These are phyloP conservation scores for Penicillium sp. DNA, from an alignment of 2,329 filamentous ascomycete genomes.

Conservation along the genomic window DNA sequence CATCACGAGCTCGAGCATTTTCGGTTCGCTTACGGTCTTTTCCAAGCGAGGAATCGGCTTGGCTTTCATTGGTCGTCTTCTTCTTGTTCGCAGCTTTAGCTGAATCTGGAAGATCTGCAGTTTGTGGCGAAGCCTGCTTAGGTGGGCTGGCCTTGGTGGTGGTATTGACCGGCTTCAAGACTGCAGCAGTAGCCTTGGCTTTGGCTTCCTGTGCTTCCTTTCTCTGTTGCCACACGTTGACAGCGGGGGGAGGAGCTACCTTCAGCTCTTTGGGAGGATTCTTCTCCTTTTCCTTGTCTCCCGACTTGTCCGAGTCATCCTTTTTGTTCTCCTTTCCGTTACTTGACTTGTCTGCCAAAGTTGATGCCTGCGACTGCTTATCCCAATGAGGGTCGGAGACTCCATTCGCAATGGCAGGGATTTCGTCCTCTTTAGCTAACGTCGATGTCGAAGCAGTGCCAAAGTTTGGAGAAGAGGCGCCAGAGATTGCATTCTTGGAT, in stretches of 20 bases:
- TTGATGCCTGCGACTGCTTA: slow-evolving; percentile 59
- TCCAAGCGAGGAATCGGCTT: slow-evolving; percentile 17
- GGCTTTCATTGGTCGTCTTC: slow-evolving; percentile 28
- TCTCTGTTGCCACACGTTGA: slow-evolving; percentile 86
- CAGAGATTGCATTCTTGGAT: slow-evolving; percentile 33
- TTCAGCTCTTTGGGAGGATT: slow-evolving; percentile 61
- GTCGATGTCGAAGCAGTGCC: slow-evolving; percentile 52
- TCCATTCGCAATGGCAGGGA: slow-evolving; percentile 58
- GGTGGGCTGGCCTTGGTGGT: slow-evolving; percentile 20
- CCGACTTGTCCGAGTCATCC: slow-evolving; percentile 51
- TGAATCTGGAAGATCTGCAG: slow-evolving; percentile 36
- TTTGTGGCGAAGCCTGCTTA: slow-evolving; percentile 22
- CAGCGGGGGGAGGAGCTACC: slow-evolving; percentile 74
- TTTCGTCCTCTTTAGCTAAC: slow-evolving; percentile 57
- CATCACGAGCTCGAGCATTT: slow-evolving; percentile 41
- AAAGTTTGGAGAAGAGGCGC: slow-evolving; percentile 52
- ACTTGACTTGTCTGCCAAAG: slow-evolving; percentile 55
- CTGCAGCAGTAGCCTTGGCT: slow-evolving; percentile 35
- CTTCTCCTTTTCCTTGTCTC: slow-evolving; percentile 43
- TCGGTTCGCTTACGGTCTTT: slow-evolving; percentile 37
- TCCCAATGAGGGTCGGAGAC: slow-evolving; percentile 66
- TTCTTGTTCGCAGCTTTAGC: slow-evolving; percentile 39
- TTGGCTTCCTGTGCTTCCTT: slow-evolving; percentile 61
- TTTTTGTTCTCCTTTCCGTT: slow-evolving; percentile 44
- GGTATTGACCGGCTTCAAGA: slow-evolving; percentile 22